Evolutionary conservation across 441 rosid species (phyloP), one percentile per base, ranked within the genome.

Genomic region (Pelargonium cotyledonis): DNA sequence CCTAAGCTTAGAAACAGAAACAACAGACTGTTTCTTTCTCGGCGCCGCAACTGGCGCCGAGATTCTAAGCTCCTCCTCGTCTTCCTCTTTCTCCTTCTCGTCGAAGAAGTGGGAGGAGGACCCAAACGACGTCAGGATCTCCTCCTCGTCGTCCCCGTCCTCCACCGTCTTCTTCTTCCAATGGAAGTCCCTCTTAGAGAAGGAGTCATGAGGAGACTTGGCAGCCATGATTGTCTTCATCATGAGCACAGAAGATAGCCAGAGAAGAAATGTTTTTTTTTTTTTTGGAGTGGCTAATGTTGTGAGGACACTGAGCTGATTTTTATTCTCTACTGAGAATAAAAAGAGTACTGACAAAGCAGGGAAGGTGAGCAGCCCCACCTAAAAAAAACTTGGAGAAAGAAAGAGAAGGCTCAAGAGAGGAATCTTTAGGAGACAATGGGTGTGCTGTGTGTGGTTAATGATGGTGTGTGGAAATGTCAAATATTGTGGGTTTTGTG

Each of bases 151-250:
- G 26, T 85, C 87, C n/a, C 88, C 88, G 44, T 78, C 79, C 62
- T 79, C 70, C 15, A 81, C 81, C 66, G 80, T 82, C 80, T 89
- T 91, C 58, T 85, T 86, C 60, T 92, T 85, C 97, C 97, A 88
- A 71, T 85, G 95, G 84, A 87, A 94, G 81, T 88, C 86, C 69
- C 96, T 79, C 80, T 85, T 91, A 73, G 96, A 88, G 71, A 87
- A 46, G 51, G 51, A 46, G 12, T 46, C 51, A 12, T 46, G 11
- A 10, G 26, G 26, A 23, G 26, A 23, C 2, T 23, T 23, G 2
- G 51, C 51, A 0, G 51, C 51, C 51, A 46, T 46, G 51, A 46
- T 46, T 9, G 51, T 46, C 51, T 46, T 46, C 51, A 46, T 46
- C 51, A 2, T 2, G 51, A 46, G 26, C 26, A 23, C 26, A 23